Conservation (phyloP, 176 grass and related monocot species). For the Triticum urartu region DNA sequence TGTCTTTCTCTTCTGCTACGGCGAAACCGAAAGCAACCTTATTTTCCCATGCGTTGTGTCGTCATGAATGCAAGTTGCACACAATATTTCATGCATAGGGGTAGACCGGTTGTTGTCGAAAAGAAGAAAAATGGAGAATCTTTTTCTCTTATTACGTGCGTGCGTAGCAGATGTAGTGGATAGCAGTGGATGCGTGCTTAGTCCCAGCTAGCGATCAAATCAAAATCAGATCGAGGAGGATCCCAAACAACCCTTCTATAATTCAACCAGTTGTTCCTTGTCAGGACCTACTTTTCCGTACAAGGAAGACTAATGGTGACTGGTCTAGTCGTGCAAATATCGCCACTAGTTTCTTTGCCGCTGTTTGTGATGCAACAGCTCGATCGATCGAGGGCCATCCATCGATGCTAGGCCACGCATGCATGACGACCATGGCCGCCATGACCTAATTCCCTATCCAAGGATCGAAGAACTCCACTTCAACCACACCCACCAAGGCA, state of each 20-base stretch:
- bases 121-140: not conserved
- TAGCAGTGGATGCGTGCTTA: not conserved
- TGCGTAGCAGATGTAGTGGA: constrained; percentile 1
- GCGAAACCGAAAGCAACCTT: not conserved
- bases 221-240: constrained; percentile 11
- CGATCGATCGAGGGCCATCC: not conserved
- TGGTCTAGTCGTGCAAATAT: not conserved
- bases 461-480: constrained; percentile 8
- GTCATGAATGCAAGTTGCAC: not conserved
- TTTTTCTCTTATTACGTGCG: not conserved
- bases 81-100: not conserved
- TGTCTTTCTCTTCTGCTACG: not conserved
- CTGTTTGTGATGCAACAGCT: not conserved
- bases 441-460: not conserved
- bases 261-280: not conserved
- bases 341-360: not conserved
- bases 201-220: not conserved
- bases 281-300: constrained; percentile 18
- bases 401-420: not conserved
- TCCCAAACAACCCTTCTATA: not conserved
- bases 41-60: not conserved
- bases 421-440: constrained; percentile 1
- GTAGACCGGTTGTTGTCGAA: not conserved
- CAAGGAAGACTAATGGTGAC: not conserved
- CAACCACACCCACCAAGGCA: constrained; percentile 3